A percentile compares a stretch with the other conserved stretches of the same genome.
phyloP scores from a whole-genome alignment of 2,329 filamentous ascomycete species.

The Pyrenochaeta sp. region DNA sequence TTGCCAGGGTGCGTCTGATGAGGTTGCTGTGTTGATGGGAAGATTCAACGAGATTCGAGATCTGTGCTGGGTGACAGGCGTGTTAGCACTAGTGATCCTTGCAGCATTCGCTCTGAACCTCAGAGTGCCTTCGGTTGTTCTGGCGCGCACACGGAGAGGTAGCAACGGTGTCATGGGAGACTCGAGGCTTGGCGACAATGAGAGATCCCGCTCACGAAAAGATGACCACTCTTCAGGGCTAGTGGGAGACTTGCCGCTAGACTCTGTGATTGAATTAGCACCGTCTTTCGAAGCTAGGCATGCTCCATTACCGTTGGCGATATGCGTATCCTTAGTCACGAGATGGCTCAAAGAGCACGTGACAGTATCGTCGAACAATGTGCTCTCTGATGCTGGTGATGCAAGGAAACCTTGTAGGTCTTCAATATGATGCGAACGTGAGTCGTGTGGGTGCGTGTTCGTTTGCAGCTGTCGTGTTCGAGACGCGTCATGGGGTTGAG shows the following conservation, averaged over 20 bases:
- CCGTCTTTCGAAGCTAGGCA: too few species aligned
- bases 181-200: too few species aligned
- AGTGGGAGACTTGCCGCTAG: too few species aligned
- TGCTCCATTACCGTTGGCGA: too few species aligned
- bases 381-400: slow-evolving; percentile 16
- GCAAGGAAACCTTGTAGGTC: slow-evolving; percentile 1
- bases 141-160: slow-evolving; percentile 9
- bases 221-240: too few species aligned
- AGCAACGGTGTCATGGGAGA: background rate
- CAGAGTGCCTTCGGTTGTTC: slow-evolving; percentile 14
- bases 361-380: slow-evolving; percentile 11
- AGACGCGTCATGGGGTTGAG: background rate
- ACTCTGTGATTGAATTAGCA: background rate
- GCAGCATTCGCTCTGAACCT: slow-evolving; percentile 13
- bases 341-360: background rate
- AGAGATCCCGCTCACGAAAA: too few species aligned
- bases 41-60: slow-evolving; percentile 20
- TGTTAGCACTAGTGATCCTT: background rate
- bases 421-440: background rate
- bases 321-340: too few species aligned
- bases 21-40: slow-evolving; percentile 9
- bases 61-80: slow-evolving; percentile 4
- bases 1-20: too few species aligned
- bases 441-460: background rate
- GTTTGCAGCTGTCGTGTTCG: slow-evolving; percentile 7